Evolutionary conservation across 2,329 filamentous ascomycete species (phyloP), one percentile per base, ranked within the genome.

Genomic region (Cladosporium sp.): DNA sequence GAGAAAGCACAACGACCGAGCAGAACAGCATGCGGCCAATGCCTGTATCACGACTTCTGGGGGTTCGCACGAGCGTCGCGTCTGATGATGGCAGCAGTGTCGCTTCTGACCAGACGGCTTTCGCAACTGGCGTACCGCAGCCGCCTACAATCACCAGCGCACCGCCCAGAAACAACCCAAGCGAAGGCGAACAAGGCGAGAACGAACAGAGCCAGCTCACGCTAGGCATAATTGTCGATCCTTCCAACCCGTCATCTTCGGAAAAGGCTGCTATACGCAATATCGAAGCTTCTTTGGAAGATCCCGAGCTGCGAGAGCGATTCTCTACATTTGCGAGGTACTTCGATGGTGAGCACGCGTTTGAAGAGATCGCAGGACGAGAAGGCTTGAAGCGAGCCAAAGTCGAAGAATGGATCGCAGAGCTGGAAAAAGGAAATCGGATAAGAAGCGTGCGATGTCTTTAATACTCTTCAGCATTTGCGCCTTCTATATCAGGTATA

Each of bases 301-400:
- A 85, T 61, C 76, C 78, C 15, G 83, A 85, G 58, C 73, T 89
- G 13, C 79, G 83, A 40, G 81, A 84, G 57, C 81, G 83, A 48
- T 96, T 91, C 88, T 83, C 84, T 2, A 77, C 81, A 44, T 85
- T 96, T 65, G 82, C 87, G 66, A 90, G 89, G 71, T 94, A 97
- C 72, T 90, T 97, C 65, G 92, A 97, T 71, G 94, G 94, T 1
- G 83, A 81, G 57, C 86, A 88, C 68, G 87, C 92, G 2, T 78
- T 97, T 59, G 94, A 99, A 75, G 86, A 92, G 65, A 88, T 99
- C 63, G 77, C 75, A 68, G 73, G 74, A 50, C 13, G 56, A n/a
- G 47, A 52, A 32, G 56, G 49, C 4, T 82, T 94, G 75, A 94
- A 91, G 76, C 80, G 90, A 56, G 95, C 92, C 75, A 69, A 76